Evolutionary conservation across 2,329 filamentous ascomycete genomes (phyloP), one percentile per base, ranked within the genome.

Genomic region (Monilinia fructigena): DNA sequence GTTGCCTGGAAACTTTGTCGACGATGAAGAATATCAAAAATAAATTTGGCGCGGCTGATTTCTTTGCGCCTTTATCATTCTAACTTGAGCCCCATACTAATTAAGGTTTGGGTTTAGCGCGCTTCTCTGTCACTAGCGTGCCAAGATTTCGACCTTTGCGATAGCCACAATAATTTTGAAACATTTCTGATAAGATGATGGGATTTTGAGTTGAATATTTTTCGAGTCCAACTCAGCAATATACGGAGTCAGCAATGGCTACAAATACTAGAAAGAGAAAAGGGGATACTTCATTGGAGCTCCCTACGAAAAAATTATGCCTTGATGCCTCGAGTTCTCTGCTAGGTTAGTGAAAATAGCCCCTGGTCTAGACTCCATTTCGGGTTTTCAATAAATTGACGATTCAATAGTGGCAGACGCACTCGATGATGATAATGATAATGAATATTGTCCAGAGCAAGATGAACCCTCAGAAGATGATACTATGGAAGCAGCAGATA

Each of bases 351-450:
- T 65, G 31, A 20, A 52, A 61, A 18, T 38, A 52, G 35, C 53
- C 20, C 55, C 59, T 63, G 67, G 70, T 74, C 63, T 60, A 65
- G 58, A 35, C 59, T 31, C 42, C 40, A 10, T n/a, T 61, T 63
- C 10, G 26, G 16, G 45, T 1, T 18, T 23, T 58, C 40, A 48
- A 26, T 47, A n/a, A 18, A 67, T 65, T 68, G 40, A 66, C 20
- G 28, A 63, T 60, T 35, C 53, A 53, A 59, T 47, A 56, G 40
- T 8, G 55, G 8, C 64, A 69, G 66, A 80, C 76, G 3, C 80
- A 76, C 80, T 84, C 79, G 78, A 74, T 40, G 69, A 69, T 31
- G 69, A 69, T 26, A 68, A 72, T 74, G 76, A 79, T 23, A 69
- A 72, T 74, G 76, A 79, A 56, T 74, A 73, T 20, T 74, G 77